Conservation (phyloP, 768 basidiomycete genomes). For the Imleria badia region DNA sequence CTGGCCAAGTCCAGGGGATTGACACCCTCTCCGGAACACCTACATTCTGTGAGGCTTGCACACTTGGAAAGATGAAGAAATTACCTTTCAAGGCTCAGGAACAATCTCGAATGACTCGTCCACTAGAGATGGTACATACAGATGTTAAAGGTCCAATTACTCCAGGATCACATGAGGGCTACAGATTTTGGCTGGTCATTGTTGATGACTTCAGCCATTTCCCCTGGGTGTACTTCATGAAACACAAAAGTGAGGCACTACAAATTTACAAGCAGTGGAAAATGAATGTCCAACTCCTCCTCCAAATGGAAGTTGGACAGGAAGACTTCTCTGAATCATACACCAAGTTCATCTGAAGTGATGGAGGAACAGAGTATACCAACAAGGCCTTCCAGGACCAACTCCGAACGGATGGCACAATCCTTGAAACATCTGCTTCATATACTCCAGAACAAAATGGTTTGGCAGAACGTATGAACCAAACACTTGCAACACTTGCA, state of each 20-base stretch:
- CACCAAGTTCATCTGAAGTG: neutral
- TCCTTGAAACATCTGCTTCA: neutral
- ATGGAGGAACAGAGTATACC: neutral
- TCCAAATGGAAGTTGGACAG: neutral
- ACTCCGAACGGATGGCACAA: neutral
- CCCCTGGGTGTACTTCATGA: neutral
- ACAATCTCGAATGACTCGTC: too few relatives aligned
- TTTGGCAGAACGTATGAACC: neutral
- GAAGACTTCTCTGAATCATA: too few relatives aligned
- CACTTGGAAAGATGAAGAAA: neutral
- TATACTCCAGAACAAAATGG: neutral
- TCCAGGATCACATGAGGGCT: neutral
- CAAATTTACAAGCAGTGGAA: neutral
- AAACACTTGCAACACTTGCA: too few relatives aligned
- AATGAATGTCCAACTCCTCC: neutral
- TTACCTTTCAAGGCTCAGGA: neutral
- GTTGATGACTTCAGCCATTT: neutral
- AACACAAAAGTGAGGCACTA: too few relatives aligned
- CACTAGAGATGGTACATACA: neutral
- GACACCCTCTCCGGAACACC: neutral
- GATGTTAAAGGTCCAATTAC: neutral
- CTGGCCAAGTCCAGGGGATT: neutral
- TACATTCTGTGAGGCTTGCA: neutral
- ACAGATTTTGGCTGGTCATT: neutral
- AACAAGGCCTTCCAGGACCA: neutral